Evolutionary conservation across 139 green algal species (phyloP), one percentile per base, ranked within the genome.

Genomic region (Chlamydomonas sp.): DNA sequence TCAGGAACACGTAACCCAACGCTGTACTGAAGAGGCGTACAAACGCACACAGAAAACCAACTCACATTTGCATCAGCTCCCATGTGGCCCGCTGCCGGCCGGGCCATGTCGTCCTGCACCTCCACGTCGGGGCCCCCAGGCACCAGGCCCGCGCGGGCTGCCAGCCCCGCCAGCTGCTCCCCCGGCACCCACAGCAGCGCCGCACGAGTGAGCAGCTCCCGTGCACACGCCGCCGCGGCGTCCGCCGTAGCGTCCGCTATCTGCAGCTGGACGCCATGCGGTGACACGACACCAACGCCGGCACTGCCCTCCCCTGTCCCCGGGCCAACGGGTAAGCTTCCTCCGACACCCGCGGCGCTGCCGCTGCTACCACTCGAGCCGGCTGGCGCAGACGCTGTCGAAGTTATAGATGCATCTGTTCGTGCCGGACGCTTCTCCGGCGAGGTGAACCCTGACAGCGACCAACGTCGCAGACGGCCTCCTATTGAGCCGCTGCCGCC

Each of bases 161-260:
- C 78, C n/a, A 85, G 58, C 4, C 18, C 3, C 59, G 9, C 57
- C 68, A 86, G 69, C 18, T 61, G 1, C 0, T 2, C 2, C 1
- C 49, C 77, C 1, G 67, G 14, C 77, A 84, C 1, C 18, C 66
- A 14, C 12, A 89, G 77, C 77, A 89, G 78, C 10, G 77, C 85
- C 3, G 85, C 85, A 10, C 85, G 85, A 2, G 31, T 80, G 7
- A 84, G 62, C 77, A 89, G 60, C 77, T 84, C 77, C 9, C 77
- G 67, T 6, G 16, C 61, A 1, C n/a, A 4, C 7, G 9, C 77
- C n/a, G 67, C 68, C 58, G 85, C 12, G 3, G 59, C 67, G 18
- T 67, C 58, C 14, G 60, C 85, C n/a, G 72, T 67, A 4, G n/a
- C 12, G 7, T 49, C 17, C 18, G 85, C 77, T n/a, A 89, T 60